phyloP scores from a whole-genome alignment of 768 basidiomycete species.

The Postia placenta region DNA sequence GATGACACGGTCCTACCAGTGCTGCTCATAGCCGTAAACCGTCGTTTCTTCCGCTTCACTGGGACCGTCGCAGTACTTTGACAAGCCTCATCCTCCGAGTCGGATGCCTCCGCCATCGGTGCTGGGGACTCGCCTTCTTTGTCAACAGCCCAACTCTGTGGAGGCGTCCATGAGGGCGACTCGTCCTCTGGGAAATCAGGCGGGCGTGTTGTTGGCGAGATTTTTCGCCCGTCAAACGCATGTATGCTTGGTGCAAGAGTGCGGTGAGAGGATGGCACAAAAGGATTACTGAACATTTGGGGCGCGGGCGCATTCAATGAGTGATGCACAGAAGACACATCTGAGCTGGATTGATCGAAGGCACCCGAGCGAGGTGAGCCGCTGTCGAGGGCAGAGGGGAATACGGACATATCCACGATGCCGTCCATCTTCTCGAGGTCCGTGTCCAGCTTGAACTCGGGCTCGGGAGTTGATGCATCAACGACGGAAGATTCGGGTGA shows the following conservation, averaged over 20 bases:
- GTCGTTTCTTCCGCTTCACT: slow-evolving; percentile 15
- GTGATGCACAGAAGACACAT: slow-evolving; percentile 22
- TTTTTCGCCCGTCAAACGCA: slow-evolving; percentile 28
- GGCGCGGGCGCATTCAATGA: slow-evolving; percentile 33
- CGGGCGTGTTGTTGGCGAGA: slow-evolving; percentile 46
- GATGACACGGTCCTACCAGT: slow-evolving; percentile 1
- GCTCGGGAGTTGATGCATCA: slow-evolving; percentile 29
- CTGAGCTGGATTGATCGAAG: slow-evolving; percentile 31
- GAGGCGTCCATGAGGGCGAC: slow-evolving; percentile 50
- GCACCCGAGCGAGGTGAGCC: slow-evolving; percentile 38
- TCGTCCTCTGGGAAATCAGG: slow-evolving; percentile 13
- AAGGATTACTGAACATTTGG: slow-evolving; percentile 32
- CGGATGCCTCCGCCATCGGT: slow-evolving; percentile 33
- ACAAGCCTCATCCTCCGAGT: slow-evolving; percentile 34
- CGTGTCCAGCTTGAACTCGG: slow-evolving; percentile 50
- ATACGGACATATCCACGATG: slow-evolving; percentile 52
- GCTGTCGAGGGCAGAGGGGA: slow-evolving; percentile 22
- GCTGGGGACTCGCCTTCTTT: slow-evolving; percentile 34
- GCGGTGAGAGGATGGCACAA: slow-evolving; percentile 24
- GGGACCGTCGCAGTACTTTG: slow-evolving; percentile 11
- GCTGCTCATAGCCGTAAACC: slow-evolving; percentile 6
- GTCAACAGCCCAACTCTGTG: slow-evolving; percentile 72
- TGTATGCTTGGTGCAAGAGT: slow-evolving; percentile 15
- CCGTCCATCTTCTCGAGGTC: slow-evolving; percentile 77
- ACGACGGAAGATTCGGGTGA: slow-evolving; percentile 27